Percentiles rank a stretch among this genome's conserved stretches.
Conservation (phyloP, 495 filamentous ascomycete genomes). For the Tirmania nivea region DNA sequence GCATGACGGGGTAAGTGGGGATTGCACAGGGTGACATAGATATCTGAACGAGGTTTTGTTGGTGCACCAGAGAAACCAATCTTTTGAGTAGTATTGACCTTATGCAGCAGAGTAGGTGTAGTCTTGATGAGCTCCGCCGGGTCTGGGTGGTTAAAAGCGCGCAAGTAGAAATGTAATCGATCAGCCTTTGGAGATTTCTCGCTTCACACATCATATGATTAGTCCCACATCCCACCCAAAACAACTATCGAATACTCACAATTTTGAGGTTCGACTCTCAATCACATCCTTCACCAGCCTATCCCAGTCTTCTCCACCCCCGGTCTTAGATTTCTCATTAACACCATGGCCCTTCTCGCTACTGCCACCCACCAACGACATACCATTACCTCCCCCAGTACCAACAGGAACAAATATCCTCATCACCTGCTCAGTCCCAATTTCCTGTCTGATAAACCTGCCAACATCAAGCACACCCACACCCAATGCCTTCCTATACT, state of each 20-base stretch:
- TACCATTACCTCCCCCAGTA: conserved; percentile 30
- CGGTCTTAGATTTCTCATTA: not conserved
- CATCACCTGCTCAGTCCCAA: conserved; percentile 54
- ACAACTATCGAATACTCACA: conserved; percentile 17
- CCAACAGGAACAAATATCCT: conserved; percentile 56
- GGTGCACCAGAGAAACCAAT: conserved; percentile 93
- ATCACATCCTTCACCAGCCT: conserved; percentile 51
- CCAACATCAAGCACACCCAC: conserved; percentile 67
- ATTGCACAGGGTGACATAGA: conserved; percentile 69
- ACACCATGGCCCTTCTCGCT: conserved; percentile 1
- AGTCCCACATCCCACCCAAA: not conserved
- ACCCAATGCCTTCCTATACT: conserved; percentile 31
- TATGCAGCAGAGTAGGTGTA: conserved; percentile 73
- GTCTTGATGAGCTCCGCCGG: conserved; percentile 57
- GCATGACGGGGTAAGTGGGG: conserved; percentile 54
- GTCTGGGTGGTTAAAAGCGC: conserved; percentile 52
- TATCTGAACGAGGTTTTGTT: conserved; percentile 68
- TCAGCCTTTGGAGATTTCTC: conserved; percentile 47
- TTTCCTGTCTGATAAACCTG: conserved; percentile 49
- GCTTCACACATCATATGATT: conserved; percentile 1
- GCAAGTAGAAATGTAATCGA: conserved; percentile 51
- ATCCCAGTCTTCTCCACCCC: conserved; percentile 43
- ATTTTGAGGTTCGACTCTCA: conserved; percentile 47
- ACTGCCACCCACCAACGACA: conserved; percentile 8
- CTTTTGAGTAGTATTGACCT: conserved; percentile 54